A percentile compares a stretch with the other conserved stretches of the same genome.
Conservation (phyloP, 2,329 filamentous ascomycete species). For the Neonectria ditissima region DNA sequence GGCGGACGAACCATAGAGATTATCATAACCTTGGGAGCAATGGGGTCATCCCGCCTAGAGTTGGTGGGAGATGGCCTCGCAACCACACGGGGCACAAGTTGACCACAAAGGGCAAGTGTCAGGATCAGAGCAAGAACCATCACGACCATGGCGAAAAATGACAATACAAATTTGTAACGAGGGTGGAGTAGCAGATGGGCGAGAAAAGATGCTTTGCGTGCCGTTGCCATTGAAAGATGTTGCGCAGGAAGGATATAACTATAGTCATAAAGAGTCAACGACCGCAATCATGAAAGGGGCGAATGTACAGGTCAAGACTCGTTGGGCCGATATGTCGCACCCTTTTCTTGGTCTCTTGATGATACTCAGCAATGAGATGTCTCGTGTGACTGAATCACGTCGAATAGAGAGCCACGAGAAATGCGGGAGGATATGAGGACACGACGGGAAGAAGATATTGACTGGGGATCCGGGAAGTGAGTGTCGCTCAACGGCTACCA, state of each 20-base stretch:
- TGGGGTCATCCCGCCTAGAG: constrained; percentile 19
- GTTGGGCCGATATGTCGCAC: constrained; percentile 27
- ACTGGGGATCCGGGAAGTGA: constrained; percentile 14
- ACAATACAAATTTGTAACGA: neutral
- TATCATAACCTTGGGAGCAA: constrained; percentile 71
- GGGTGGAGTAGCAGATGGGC: neutral
- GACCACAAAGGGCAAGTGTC: neutral
- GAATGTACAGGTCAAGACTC: constrained; percentile 21
- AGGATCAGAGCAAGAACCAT: constrained; percentile 33
- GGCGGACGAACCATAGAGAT: constrained; percentile 67
- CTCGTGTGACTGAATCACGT: constrained; percentile 33
- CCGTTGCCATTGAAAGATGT: constrained; percentile 13
- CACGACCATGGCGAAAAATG: constrained; percentile 26
- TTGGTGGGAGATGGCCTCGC: constrained; percentile 11
- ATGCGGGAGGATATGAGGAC: constrained; percentile 1
- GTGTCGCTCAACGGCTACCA: constrained; percentile 14
- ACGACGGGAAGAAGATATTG: constrained; percentile 17
- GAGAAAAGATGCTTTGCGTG: neutral
- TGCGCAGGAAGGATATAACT: constrained; percentile 7
- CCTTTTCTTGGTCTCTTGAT: constrained; percentile 13
- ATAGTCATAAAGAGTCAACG: neutral
- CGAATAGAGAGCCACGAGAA: constrained; percentile 1
- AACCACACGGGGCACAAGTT: constrained; percentile 5
- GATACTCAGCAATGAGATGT: constrained; percentile 28
- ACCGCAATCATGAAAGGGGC: neutral